Percentiles rank a stretch among this genome's conserved stretches.
Evolutionary conservation across 805 yeast species (phyloP).

Genomic region (Yamadazyma laniorum): DNA sequence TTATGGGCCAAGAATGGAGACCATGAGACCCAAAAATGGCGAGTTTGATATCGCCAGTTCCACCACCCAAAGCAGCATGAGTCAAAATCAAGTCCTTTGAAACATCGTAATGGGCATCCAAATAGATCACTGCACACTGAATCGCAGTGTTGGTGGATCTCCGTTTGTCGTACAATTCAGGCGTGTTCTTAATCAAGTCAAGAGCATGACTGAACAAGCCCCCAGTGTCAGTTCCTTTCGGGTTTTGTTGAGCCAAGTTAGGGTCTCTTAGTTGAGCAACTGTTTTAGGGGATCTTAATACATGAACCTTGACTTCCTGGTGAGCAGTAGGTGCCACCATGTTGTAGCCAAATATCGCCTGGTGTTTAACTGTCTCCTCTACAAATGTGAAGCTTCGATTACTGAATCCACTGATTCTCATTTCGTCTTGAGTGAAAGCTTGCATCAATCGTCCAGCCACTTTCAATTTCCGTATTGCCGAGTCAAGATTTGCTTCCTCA

Average conservation of each 20-base stretch:
- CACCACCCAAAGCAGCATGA: constrained; percentile 96
- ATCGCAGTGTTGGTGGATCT: constrained; percentile 58
- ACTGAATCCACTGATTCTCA: constrained; percentile 76
- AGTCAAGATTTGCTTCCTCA: constrained; percentile 66
- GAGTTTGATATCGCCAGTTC: constrained; percentile 61
- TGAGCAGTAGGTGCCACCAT: constrained; percentile 53
- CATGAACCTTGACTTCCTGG: constrained; percentile 72
- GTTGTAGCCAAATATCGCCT: constrained; percentile 32
- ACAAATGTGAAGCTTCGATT: constrained; percentile 72
- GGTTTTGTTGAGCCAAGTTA: constrained; percentile 83
- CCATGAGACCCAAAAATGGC: constrained; percentile 97
- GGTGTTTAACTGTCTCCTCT: constrained; percentile 45
- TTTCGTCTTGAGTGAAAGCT: constrained; percentile 87
- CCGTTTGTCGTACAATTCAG: constrained; percentile 19
- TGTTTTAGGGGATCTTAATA: constrained; percentile 64
- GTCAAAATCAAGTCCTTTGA: constrained; percentile 58
- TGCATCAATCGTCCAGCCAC: constrained; percentile 87
- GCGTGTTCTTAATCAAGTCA: constrained; percentile 56
- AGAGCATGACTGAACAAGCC: constrained; percentile 75
- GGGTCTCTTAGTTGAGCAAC: constrained; percentile 72
- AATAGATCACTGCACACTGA: constrained; percentile 80
- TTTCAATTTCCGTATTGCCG: constrained; percentile 71
- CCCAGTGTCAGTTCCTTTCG: constrained; percentile 68
- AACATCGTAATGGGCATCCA: constrained; percentile 84
- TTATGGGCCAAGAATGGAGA: constrained; percentile 87